Conservation (phyloP, 305 asterid species). For the Nicotiana rustica region DNA sequence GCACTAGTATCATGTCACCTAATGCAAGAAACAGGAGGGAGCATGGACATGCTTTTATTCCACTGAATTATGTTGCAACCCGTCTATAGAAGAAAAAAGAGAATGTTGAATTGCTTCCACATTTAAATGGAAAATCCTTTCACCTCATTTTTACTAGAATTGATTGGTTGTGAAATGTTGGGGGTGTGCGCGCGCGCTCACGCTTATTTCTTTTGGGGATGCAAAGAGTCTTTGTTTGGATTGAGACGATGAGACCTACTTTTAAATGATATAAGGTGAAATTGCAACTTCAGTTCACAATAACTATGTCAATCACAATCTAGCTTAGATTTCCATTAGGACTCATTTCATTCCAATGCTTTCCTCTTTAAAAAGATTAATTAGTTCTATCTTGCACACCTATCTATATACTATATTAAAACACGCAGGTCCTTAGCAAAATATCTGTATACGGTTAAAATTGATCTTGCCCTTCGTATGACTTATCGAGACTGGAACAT, state of each 20-base stretch:
- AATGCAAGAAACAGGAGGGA: slow-evolving; percentile 25
- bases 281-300: not conserved
- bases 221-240: not conserved
- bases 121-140: not conserved
- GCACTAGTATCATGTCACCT: slow-evolving; percentile 34
- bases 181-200: too few species aligned
- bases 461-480: too few species aligned
- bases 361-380: slow-evolving; percentile 1
- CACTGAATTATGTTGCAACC: slow-evolving; percentile 18
- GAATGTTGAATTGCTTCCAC: not conserved
- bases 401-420: too few species aligned
- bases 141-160: not conserved
- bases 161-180: not conserved
- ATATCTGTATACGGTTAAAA: too few species aligned
- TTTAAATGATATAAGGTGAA: not conserved
- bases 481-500: too few species aligned
- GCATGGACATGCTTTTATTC: slow-evolving; percentile 17
- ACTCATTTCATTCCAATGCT: not conserved
- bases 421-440: too few species aligned
- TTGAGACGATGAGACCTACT: not conserved
- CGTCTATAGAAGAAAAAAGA: not conserved
- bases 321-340: not conserved
- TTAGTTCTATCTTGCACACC: not conserved
- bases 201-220: too few species aligned
- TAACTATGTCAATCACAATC: not conserved